A percentile compares a stretch with the other conserved stretches of the same genome.
phyloP scores from a whole-genome alignment of 495 filamentous ascomycete genomes.

The Penicillium nucicola region DNA sequence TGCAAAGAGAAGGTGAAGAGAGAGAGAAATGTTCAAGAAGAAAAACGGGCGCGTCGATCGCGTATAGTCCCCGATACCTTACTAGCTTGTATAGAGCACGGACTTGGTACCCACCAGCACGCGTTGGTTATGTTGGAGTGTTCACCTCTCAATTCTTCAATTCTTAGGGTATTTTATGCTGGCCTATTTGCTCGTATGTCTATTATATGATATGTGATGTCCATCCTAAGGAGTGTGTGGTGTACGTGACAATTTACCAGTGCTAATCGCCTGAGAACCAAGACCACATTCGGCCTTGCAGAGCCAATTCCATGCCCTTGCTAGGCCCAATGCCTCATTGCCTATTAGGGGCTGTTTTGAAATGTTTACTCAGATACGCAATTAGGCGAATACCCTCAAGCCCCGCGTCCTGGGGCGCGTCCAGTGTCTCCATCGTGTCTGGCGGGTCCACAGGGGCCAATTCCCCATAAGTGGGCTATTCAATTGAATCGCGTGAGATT shows the following conservation, averaged over 20 bases:
- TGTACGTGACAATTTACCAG: too few species aligned
- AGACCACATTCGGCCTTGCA: too few species aligned
- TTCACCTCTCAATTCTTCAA: too few species aligned
- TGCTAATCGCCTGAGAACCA: too few species aligned
- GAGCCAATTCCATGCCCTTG: too few species aligned
- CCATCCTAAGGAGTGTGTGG: too few species aligned
- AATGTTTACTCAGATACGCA: background rate
- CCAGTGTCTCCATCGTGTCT: slow-evolving; percentile 1
- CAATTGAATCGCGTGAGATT: background rate
- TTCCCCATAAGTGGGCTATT: background rate
- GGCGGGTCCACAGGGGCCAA: background rate
- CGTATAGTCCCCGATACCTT: slow-evolving; percentile 25
- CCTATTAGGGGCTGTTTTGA: background rate
- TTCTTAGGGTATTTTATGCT: too few species aligned
- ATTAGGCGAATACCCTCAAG: background rate
- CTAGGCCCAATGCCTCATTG: too few species aligned
- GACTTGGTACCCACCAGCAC: slow-evolving; percentile 28
- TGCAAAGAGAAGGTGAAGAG: background rate
- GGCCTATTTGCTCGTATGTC: too few species aligned
- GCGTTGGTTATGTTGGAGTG: slow-evolving; percentile 10
- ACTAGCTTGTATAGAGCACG: slow-evolving; percentile 33
- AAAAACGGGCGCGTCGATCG: slow-evolving; percentile 30
- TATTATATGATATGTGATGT: too few species aligned
- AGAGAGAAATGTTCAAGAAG: background rate
- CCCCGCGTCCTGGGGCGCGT: slow-evolving; percentile 3